Base-by-base conservation (phyloP, 1,284 basidiomycete species). In the Coriolopsis trogii region DNA sequence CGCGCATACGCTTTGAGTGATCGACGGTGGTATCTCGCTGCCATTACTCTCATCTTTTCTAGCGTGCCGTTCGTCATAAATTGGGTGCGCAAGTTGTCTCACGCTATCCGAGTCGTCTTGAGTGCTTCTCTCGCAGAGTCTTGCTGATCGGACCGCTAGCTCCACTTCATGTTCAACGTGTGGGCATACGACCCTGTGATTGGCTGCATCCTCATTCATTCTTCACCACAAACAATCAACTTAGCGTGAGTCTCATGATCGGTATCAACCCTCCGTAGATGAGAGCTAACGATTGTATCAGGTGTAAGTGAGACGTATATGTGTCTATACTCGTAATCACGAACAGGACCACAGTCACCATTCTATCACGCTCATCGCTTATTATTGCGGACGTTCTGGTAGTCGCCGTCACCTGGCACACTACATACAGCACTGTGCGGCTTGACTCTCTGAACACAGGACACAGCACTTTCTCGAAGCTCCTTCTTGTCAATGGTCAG, bases 1-100 rank as follows among this genome's bases (percentile, higher is more conserved):
- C 54, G 54, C 15, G 41, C 34, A 5, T 46, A 51, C n/a, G 50
- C 50, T 6, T 15, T 42, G n/a, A 29, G 23, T n/a, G 50, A 36
- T 1, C 21, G 37, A 34, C 38, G 45, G 8, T 41, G 44, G 50
- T 8, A 25, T 13, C 4, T 38, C 7, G 50, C 50, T 3, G 26
- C 39, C 10, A 23, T 29, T 8, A 39, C 46, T 15, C 39, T 45
- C 21, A 3, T 51, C 18, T 30, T 51, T 5, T 39, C 49, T 2
- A 7, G 16, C 3, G 10, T 42, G 3, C 48, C 48, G 1, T n/a
- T 49, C 21, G 31, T 21, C 1, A 25, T 49, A 15, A 39, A 49
- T 16, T 13, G 26, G 20, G 48, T 49, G 23, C 26, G 46, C 28
- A 2, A 9, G n/a, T n/a, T n/a, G n/a, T n/a, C n/a, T n/a, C n/a